A percentile compares a stretch with the other conserved stretches of the same genome.
Conservation (phyloP, 2,329 filamentous ascomycete species). For the Penicillium sclerotiorum region DNA sequence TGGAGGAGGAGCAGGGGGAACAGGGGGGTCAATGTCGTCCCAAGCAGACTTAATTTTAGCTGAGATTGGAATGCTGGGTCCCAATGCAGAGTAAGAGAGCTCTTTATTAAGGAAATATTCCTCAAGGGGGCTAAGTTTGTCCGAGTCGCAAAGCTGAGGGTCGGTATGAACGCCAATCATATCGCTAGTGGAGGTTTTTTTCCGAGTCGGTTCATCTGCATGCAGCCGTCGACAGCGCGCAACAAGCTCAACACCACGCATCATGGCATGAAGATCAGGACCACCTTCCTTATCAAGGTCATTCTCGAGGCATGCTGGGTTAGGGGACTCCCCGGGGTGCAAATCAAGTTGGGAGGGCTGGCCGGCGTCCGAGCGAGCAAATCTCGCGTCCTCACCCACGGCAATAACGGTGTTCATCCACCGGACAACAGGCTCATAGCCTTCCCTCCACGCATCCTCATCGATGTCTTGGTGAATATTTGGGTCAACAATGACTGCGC, state of each 20-base stretch:
- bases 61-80: no score
- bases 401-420: constrained; percentile 45
- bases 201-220: not conserved
- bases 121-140: constrained; percentile 31
- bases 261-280: constrained; percentile 50
- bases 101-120: constrained; percentile 49
- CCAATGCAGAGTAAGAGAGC: no score
- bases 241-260: constrained; percentile 48
- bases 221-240: constrained; percentile 41
- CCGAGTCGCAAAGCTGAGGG: constrained; percentile 16
- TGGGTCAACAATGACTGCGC: constrained; percentile 50
- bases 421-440: constrained; percentile 22
- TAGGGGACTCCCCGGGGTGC: constrained; percentile 23
- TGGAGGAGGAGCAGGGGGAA: constrained; percentile 13
- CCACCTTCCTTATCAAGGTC: constrained; percentile 44
- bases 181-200: constrained; percentile 1
- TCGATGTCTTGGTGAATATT: constrained; percentile 33
- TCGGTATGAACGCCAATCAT: constrained; percentile 1
- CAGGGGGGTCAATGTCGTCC: no score
- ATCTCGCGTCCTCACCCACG: constrained; percentile 50
- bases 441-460: constrained; percentile 18
- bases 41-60: no score
- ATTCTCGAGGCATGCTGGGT: constrained; percentile 28
- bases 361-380: constrained; percentile 34
- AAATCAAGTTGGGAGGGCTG: constrained; percentile 24